Evolutionary conservation across 129 eudicot genomes (phyloP).

Genomic region (Rutidosis leptorrhynchoides): DNA sequence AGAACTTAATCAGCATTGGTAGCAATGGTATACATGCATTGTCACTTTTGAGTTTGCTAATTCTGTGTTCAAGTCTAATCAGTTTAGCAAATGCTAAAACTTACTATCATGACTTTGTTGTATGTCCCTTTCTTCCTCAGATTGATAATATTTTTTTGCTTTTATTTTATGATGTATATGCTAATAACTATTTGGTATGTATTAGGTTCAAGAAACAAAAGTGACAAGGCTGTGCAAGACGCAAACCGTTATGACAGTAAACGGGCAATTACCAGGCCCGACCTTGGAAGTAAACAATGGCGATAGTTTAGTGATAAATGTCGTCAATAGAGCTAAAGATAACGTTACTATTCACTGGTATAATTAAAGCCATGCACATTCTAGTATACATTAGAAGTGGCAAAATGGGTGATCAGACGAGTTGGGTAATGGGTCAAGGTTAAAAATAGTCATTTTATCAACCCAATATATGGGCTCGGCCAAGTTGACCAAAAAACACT

Average conservation of each 20-base stretch:
- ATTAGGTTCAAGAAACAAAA: slow-evolving; percentile 79
- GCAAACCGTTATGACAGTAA: slow-evolving; percentile 64
- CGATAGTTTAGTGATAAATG: slow-evolving; percentile 76
- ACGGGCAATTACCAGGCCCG: slow-evolving; percentile 91
- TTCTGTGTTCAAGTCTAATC: slow-evolving; percentile 43
- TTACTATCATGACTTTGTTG: slow-evolving; percentile 72
- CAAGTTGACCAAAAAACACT: not conserved
- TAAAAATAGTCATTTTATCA: not conserved
- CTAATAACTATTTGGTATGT: slow-evolving; percentile 32
- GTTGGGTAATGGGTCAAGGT: not conserved
- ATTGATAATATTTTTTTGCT: not conserved
- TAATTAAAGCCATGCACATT: slow-evolving; percentile 6
- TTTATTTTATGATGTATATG: not conserved
- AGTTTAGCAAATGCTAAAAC: slow-evolving; percentile 47
- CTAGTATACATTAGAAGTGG: not conserved
- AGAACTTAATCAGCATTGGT: slow-evolving; percentile 18
- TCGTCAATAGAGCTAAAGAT: slow-evolving; percentile 72
- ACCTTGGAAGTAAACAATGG: slow-evolving; percentile 87
- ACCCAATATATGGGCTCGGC: not conserved
- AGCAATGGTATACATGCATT: slow-evolving; percentile 24
- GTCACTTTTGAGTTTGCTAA: slow-evolving; percentile 36
- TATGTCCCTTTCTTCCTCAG: slow-evolving; percentile 31
- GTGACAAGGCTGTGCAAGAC: slow-evolving; percentile 94
- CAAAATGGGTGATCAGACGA: not conserved
- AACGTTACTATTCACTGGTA: slow-evolving; percentile 98